phyloP scores from a whole-genome alignment of 768 basidiomycete species.

The Melanogaster broomeanus region DNA sequence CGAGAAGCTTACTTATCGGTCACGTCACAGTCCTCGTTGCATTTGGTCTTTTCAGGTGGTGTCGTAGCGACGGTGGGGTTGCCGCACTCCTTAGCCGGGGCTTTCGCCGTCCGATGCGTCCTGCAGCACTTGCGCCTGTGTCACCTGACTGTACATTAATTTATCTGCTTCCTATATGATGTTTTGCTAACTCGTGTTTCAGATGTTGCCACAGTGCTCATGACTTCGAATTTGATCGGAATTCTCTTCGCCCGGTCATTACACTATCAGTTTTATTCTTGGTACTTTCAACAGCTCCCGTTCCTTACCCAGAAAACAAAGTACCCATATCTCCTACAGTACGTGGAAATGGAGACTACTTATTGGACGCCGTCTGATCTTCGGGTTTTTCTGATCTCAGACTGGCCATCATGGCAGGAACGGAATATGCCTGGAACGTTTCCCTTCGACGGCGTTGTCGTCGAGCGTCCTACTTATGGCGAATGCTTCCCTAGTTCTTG shows the following conservation, averaged over 20 bases:
- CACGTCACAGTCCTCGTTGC: constrained; percentile 60
- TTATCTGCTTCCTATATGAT: background rate
- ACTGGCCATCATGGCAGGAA: constrained; percentile 53
- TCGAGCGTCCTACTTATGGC: constrained; percentile 56
- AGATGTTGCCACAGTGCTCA: constrained; percentile 83
- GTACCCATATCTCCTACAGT: constrained; percentile 67
- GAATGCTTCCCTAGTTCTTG: constrained; percentile 52
- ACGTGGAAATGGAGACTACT: constrained; percentile 24
- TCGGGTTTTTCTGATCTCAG: constrained; percentile 40
- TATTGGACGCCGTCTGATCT: constrained; percentile 3
- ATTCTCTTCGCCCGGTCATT: constrained; percentile 90
- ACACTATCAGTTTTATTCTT: constrained; percentile 98
- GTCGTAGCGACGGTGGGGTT: constrained; percentile 68
- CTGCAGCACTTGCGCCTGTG: constrained; percentile 48
- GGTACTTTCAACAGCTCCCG: constrained; percentile 93
- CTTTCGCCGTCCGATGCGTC: constrained; percentile 47
- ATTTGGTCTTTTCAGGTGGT: constrained; percentile 82
- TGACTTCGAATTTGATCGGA: constrained; percentile 91
- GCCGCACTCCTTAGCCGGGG: constrained; percentile 54
- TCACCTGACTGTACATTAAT: constrained; percentile 63
- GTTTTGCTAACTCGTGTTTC: constrained; percentile 16
- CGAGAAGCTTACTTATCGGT: constrained; percentile 60
- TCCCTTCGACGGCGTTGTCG: constrained; percentile 73
- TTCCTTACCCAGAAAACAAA: constrained; percentile 76
- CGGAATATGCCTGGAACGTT: constrained; percentile 92